phyloP scores from a whole-genome alignment of 1,284 basidiomycete species.

The Ustilago hordei region DNA sequence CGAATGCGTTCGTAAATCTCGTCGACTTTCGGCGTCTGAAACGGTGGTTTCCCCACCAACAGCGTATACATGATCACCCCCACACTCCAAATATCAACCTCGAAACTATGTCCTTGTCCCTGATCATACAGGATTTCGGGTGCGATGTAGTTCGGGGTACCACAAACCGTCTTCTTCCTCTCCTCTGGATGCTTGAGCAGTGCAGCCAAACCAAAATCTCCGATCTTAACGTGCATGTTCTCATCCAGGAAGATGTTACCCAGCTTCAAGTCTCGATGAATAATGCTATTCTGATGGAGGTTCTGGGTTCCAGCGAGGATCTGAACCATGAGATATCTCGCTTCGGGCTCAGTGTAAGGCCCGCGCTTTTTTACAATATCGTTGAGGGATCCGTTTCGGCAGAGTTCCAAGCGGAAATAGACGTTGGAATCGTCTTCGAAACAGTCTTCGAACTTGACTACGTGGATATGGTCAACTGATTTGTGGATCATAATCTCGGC shows the following conservation, averaged over 20 bases:
- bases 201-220: constrained; percentile 96
- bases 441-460: constrained; percentile 91
- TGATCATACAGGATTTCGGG: constrained; percentile 97
- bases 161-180: constrained; percentile 97
- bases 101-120: constrained; percentile 95
- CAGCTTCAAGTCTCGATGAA: constrained; percentile 77
- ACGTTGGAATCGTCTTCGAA: constrained; percentile 96
- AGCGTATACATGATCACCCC: constrained; percentile 95
- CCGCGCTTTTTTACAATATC: constrained; percentile 89
- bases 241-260: constrained; percentile 94
- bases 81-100: constrained; percentile 97
- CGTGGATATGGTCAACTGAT: constrained; percentile 89
- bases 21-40: constrained; percentile 92
- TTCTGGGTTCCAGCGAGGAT: constrained; percentile 94
- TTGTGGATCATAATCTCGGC: constrained; percentile 99
- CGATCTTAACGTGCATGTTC: constrained; percentile 95
- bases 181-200: constrained; percentile 96
- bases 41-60: constrained; percentile 91
- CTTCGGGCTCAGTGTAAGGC: constrained; percentile 90
- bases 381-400: constrained; percentile 84
- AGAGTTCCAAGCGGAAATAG: constrained; percentile 95
- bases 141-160: constrained; percentile 98
- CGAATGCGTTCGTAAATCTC: constrained; percentile 81
- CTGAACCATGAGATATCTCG: constrained; percentile 91
- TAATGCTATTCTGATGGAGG: constrained; percentile 91